Evolutionary conservation across 495 filamentous ascomycete genomes (phyloP), one percentile per base, ranked within the genome.

Genomic region (Umbilicaria muhlenbergii): DNA sequence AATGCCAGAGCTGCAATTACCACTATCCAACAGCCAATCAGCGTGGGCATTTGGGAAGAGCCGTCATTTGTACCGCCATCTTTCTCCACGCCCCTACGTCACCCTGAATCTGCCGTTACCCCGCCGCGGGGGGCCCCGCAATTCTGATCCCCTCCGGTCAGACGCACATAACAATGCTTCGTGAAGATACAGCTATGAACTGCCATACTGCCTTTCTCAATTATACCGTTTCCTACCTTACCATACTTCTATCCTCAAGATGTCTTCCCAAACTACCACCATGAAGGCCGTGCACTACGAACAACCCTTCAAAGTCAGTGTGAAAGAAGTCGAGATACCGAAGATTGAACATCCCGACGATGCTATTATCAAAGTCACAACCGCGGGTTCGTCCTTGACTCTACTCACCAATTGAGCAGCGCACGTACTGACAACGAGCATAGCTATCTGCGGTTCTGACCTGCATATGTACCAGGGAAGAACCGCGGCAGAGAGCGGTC

Each of bases 231-330:
- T 28, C 4, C 24, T 7, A 28, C 6, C 24, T 1, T 28, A 28
- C 24, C 24, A 28, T 28, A 28, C 24, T 6, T 1, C 0, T 10
- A 28, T 28, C 5, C 6, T 28, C 24, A 43, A 38, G 15, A 52
- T 49, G 50, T 45, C 50, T 34, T 43, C 50, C 21, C 36, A 42
- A 5, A 41, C 44, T 17, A 38, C 50, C 48, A 61, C 56, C 38
- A 74, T 73, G 70, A 69, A 72, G 48, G 70, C 70, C n/a, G 53
- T 73, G n/a, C 66, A 68, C 48, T 74, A 73, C 40, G 54, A 70
- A 18, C 70, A 67, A 12, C 67, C 69, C 11, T 71, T 66, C 59
- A 60, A 67, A 54, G 69, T 73, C 38, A 57, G 54, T 10, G 63
- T 74, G 41, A 58, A 65, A 41, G 65, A 74, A 39, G 66, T 70